Percentiles rank a stretch among this genome's conserved stretches.
Evolutionary conservation across 495 filamentous ascomycete genomes (phyloP).

Genomic region (Acidiella bohemica): DNA sequence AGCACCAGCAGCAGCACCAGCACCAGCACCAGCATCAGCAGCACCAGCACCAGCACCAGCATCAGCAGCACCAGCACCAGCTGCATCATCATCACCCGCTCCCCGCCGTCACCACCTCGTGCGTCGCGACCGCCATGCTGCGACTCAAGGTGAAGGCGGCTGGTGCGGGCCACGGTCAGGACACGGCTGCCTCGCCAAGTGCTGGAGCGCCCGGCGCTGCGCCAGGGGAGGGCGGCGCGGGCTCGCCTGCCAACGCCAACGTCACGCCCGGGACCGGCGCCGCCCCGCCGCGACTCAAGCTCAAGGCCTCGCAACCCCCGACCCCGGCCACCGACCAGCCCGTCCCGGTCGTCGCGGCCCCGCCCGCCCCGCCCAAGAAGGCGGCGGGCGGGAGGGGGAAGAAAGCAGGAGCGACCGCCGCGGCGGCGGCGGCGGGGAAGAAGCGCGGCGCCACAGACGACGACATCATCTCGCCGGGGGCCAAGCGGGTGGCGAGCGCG

Average conservation of each 20-base stretch:
- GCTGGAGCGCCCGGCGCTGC: background rate
- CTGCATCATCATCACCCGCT: no score
- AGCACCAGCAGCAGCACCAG: background rate
- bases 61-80: no score
- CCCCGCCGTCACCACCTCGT: no score
- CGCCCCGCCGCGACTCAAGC: constrained; percentile 22
- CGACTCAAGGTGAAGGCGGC: constrained; percentile 2
- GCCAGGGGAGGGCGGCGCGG: no score
- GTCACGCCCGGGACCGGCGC: no score
- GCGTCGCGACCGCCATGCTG: no score
- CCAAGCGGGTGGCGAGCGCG: constrained; percentile 3
- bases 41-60: no score
- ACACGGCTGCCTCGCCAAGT: background rate
- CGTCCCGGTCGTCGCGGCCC: background rate
- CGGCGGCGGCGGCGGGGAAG: constrained; percentile 1
- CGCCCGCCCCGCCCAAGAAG: background rate
- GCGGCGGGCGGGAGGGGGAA: no score
- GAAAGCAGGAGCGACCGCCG: no score
- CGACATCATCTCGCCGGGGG: constrained; percentile 9
- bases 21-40: no score
- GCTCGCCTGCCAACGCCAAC: no score
- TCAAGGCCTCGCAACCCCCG: constrained; percentile 25
- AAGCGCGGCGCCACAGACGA: constrained; percentile 17
- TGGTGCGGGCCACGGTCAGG: background rate
- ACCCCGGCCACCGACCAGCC: constrained; percentile 13